These are phyloP conservation scores for Coemansia sp. DNA, from an alignment of 192 early-diverging fungal genomes.

Conservation along the genomic window DNA sequence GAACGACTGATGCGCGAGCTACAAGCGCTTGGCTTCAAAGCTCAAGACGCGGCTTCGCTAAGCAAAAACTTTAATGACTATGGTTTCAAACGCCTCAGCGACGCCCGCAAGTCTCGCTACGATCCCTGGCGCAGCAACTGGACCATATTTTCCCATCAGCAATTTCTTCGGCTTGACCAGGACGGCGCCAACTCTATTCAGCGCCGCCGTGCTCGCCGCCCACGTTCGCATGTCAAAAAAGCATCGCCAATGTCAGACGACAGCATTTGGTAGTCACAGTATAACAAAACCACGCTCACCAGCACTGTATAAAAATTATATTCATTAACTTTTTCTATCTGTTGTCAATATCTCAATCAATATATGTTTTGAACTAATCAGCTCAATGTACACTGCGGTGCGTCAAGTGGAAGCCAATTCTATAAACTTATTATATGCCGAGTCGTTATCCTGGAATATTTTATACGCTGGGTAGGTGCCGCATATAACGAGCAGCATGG, in stretches of 20 bases:
- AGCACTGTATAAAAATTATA: slow-evolving; percentile 2
- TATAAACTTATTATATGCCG: too few relatives aligned
- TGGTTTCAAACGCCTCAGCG: slow-evolving; percentile 47
- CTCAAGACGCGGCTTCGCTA: slow-evolving; percentile 50
- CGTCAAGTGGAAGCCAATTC: too few relatives aligned
- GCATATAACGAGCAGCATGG: too few relatives aligned
- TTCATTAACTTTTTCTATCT: slow-evolving; percentile 5
- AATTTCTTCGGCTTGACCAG: slow-evolving; percentile 24
- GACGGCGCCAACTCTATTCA: slow-evolving; percentile 30
- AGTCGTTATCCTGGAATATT: too few relatives aligned
- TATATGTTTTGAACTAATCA: too few relatives aligned
- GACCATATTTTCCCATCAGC: slow-evolving; percentile 43
- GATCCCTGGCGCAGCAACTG: slow-evolving; percentile 36
- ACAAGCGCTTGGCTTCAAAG: slow-evolving; percentile 50
- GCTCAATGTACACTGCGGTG: too few relatives aligned
- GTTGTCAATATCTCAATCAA: not conserved
- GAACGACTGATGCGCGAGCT: slow-evolving; percentile 51
- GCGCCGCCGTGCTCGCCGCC: slow-evolving; percentile 40
- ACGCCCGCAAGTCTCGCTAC: slow-evolving; percentile 51
- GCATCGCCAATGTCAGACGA: slow-evolving; percentile 40
- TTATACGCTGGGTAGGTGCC: too few relatives aligned
- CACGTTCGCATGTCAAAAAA: slow-evolving; percentile 31
- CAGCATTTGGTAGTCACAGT: slow-evolving; percentile 16
- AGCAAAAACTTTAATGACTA: slow-evolving; percentile 55
- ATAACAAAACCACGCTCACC: not conserved